Evolutionary conservation across 768 basidiomycete genomes (phyloP).

Genomic region (Brasilioporus rufonigricans): DNA sequence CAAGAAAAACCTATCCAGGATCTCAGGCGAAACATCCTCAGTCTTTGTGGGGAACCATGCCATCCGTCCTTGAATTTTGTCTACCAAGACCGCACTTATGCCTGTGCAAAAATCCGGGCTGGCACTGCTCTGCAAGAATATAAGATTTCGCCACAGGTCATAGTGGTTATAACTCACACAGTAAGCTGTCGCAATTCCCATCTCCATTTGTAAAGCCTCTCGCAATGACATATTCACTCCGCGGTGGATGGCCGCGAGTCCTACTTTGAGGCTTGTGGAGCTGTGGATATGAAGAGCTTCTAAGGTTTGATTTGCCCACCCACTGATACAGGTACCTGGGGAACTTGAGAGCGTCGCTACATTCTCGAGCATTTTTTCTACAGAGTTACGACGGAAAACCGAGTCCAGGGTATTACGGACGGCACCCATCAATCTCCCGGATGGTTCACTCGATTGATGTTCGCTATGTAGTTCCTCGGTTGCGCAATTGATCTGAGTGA

Average conservation of each 20-base stretch:
- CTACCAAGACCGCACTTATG: slow-evolving; percentile 64
- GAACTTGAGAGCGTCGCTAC: slow-evolving; percentile 43
- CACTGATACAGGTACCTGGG: slow-evolving; percentile 45
- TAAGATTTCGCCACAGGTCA: slow-evolving; percentile 12
- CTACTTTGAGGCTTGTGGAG: slow-evolving; percentile 90
- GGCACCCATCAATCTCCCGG: slow-evolving; percentile 54
- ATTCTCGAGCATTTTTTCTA: slow-evolving; percentile 65
- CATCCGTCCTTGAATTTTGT: slow-evolving; percentile 52
- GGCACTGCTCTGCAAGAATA: slow-evolving; percentile 56
- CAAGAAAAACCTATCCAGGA: slow-evolving; percentile 69
- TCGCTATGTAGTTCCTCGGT: slow-evolving; percentile 64
- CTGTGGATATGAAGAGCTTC: slow-evolving; percentile 64
- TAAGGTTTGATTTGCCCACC: slow-evolving; percentile 77
- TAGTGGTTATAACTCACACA: slow-evolving; percentile 57
- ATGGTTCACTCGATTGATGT: slow-evolving; percentile 53
- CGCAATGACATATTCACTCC: slow-evolving; percentile 64
- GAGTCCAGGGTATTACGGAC: slow-evolving; percentile 76
- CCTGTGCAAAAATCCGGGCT: slow-evolving; percentile 84
- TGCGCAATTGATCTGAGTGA: slow-evolving; percentile 60
- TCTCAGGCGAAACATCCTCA: slow-evolving; percentile 54
- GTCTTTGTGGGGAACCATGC: slow-evolving; percentile 70
- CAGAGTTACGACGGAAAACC: slow-evolving; percentile 66
- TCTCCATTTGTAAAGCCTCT: slow-evolving; percentile 78
- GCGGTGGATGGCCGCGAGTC: slow-evolving; percentile 72
- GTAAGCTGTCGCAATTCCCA: slow-evolving; percentile 85